Base-by-base conservation (phyloP, 2,329 filamentous ascomycete genomes). In the Graphilbum fragrans region DNA sequence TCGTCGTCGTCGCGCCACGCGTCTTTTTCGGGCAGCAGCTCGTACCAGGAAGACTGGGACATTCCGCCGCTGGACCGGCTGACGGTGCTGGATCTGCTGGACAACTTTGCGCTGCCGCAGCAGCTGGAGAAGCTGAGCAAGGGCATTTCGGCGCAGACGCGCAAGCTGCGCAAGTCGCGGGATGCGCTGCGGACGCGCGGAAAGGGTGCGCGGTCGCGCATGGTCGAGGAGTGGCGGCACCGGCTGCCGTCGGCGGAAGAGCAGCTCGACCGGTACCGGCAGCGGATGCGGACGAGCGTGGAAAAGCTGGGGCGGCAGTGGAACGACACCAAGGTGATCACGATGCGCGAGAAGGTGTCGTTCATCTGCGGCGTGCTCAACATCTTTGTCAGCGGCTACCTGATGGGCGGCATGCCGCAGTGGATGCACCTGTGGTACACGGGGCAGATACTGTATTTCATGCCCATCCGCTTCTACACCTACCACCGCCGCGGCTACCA, bases 351-450 rank as follows among this genome's bases (percentile, higher is more conserved):
- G 65, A 98, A 98, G 70, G 68, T 93, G 38, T 88, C 90, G 6
- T 98, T 98, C 61, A 95, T 98, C 47, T 90, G 80, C 46, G 92
- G 87, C 53, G 88, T 95, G 50, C 77, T 95, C 65, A 98, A 98
- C 63, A 92, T 98, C 59, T 94, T 98, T 62, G 79, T 96, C 57
- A 94, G 86, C 50, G 92, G 90, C 44, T 96, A 94, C 59, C 67
- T 98, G 37, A 83, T 98, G 41, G 92, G 92, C 46, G 86, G 78
- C 23, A 81, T 72, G 52, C 87, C 92, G 1, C 70, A 94, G 52
- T 82, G 78, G 58, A 94, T 96, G 60, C 90, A 94, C 52, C 65
- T 82, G 50, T 98, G 92, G 92, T 98, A 94, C 60, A 88, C 85
- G 8, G 71, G 62, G 3, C 88, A 94, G 61, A 72, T 94, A 34